Base-by-base conservation (phyloP, 2,329 filamentous ascomycete genomes). In the Aspergillus sp. region DNA sequence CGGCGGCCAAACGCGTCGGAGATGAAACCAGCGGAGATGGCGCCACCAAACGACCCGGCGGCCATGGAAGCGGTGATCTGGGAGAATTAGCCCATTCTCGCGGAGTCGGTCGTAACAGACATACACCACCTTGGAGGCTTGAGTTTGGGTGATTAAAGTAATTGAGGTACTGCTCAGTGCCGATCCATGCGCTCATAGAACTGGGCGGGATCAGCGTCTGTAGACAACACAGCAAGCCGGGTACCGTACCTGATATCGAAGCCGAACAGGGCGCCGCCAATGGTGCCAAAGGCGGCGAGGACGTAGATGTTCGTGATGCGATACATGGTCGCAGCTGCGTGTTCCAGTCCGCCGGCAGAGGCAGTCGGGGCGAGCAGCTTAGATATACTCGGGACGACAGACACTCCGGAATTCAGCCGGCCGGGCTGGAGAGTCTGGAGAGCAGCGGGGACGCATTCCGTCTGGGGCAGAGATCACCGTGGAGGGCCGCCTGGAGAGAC, bases 61-160 rank as follows among this genome's bases (percentile, higher is more conserved):
- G 80, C 74, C 77, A 84, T 84, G 30, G 77, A 65, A 14, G 80
- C 78, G 0, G 75, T 79, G 49, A 84, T 82, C 61, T 66, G 53
- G 71, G 76, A 6, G 59, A 53, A 6, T 61, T 59, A 38, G 24
- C 24, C 3, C 22, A 14, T n/a, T n/a, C n/a, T n/a, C n/a, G n/a
- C 1, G 2, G 10, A 13, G 25, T 8, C 11, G 14, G n/a, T n/a
- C n/a, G n/a, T n/a, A n/a, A n/a, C n/a, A n/a, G n/a, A 43, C 45
- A 29, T 49, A 57, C 52, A 32, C 56, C 57, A 11, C 57, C 57
- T 37, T 60, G 57, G 5, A 60, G 42, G 30, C 58, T 48, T 2
- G 55, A 58, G 33, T 59, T 40, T 1, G 37, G 67, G 42, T 66
- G 57, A 42, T 71, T 66, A 52, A 75, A 75, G 49, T 71, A 75